These are phyloP conservation scores for Voacanga thouarsii DNA, from an alignment of 257 asterid species.

Conservation along the genomic window DNA sequence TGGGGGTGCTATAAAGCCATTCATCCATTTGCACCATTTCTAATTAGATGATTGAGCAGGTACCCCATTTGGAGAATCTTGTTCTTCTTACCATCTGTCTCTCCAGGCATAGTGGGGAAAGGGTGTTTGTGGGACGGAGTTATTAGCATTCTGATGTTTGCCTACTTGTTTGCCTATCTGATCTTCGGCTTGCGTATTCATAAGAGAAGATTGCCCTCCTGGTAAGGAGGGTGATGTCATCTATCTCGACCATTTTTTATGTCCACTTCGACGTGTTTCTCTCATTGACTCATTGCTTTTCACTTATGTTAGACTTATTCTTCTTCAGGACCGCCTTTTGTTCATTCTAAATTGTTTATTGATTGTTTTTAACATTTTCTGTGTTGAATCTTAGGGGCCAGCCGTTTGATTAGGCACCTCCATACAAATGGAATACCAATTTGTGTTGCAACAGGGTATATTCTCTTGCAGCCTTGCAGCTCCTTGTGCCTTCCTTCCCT, in stretches of 20 bases:
- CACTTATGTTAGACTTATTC: background rate
- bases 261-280: background rate
- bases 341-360: too few species aligned
- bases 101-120: background rate
- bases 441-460: slow-evolving; percentile 91
- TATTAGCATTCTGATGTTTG: background rate
- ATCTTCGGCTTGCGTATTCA: background rate
- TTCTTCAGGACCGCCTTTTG: background rate
- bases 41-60: background rate
- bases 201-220: too few species aligned
- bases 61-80: background rate
- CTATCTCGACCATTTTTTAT: too few species aligned
- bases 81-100: background rate
- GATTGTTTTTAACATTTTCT: background rate
- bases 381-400: slow-evolving; percentile 55
- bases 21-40: background rate
- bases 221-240: too few species aligned
- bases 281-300: slow-evolving; percentile 4
- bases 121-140: background rate
- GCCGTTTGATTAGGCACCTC: slow-evolving; percentile 71
- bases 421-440: slow-evolving; percentile 82
- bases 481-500: background rate
- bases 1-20: background rate
- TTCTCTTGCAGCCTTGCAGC: background rate
- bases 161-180: background rate